Conservation (phyloP, 805 yeast genomes). For the Ogataea polymorpha region DNA sequence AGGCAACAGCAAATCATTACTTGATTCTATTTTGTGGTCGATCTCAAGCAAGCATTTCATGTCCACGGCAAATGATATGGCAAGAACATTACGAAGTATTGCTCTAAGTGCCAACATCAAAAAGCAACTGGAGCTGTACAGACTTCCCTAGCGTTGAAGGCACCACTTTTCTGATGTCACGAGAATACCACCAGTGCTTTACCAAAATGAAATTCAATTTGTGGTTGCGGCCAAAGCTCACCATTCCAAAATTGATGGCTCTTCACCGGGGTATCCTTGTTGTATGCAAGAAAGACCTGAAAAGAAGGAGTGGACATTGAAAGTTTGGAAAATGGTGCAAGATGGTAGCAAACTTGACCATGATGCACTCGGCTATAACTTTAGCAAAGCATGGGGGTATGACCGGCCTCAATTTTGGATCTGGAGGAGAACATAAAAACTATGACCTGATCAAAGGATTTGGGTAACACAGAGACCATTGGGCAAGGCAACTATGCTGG, state of each 20-base stretch:
- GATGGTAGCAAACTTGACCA: slow-evolving; percentile 48
- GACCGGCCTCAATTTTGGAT: slow-evolving; percentile 82
- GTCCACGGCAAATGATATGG: background rate
- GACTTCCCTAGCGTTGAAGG: slow-evolving; percentile 45
- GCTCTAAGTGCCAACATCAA: slow-evolving; percentile 45
- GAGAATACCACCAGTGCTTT: slow-evolving; percentile 53
- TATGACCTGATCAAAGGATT: slow-evolving; percentile 34
- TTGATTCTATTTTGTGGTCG: slow-evolving; percentile 14
- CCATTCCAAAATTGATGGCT: slow-evolving; percentile 61
- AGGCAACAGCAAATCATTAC: background rate
- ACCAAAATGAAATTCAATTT: slow-evolving; percentile 43
- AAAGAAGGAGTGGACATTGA: slow-evolving; percentile 58
- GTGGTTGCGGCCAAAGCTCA: slow-evolving; percentile 59
- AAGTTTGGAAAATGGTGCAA: slow-evolving; percentile 48
- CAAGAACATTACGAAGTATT: slow-evolving; percentile 35
- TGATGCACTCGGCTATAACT: slow-evolving; percentile 41
- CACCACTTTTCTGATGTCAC: slow-evolving; percentile 52
- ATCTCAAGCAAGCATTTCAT: background rate
- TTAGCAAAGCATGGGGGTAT: slow-evolving; percentile 93
- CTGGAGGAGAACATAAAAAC: slow-evolving; percentile 2
- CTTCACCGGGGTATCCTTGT: slow-evolving; percentile 50
- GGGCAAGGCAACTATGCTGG: slow-evolving; percentile 55
- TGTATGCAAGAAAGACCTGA: slow-evolving; percentile 17
- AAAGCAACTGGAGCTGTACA: slow-evolving; percentile 44
- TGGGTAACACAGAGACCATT: slow-evolving; percentile 53